Conservation (phyloP, 2,329 filamentous ascomycete species). For the Hypomyces rosellus region DNA sequence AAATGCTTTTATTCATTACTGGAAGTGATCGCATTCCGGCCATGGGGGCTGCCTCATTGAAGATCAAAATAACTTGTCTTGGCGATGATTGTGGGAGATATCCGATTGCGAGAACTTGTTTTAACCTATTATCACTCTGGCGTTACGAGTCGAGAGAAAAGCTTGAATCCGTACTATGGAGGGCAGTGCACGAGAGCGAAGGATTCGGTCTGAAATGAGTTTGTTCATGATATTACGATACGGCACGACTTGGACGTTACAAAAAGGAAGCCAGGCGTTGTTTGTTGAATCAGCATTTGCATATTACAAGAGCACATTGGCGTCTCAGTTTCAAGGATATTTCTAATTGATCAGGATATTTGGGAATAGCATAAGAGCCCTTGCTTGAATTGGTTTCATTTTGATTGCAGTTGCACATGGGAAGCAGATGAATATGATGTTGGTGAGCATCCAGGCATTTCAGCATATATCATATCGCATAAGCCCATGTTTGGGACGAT, state of each 20-base stretch:
- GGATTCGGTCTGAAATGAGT: constrained; percentile 82
- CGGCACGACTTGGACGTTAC: not conserved
- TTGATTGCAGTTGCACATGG: not conserved
- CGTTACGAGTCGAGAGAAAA: constrained; percentile 61
- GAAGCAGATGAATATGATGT: not conserved
- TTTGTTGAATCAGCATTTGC: not conserved
- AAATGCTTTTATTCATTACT: constrained; percentile 79
- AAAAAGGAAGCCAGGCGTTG: not conserved
- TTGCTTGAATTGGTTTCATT: not conserved
- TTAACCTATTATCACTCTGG: constrained; percentile 76
- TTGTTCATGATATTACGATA: not conserved
- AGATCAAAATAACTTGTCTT: constrained; percentile 69
- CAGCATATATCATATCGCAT: constrained; percentile 7
- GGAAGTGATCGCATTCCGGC: constrained; percentile 87
- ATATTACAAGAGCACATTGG: not conserved
- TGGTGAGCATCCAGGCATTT: not conserved
- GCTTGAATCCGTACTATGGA: constrained; percentile 70
- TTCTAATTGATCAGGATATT: constrained; percentile 2
- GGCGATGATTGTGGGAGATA: constrained; percentile 69
- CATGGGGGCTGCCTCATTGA: constrained; percentile 73
- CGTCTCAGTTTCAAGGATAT: not conserved
- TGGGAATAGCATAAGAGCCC: not conserved
- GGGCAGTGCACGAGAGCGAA: constrained; percentile 81
- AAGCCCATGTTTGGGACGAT: not conserved
- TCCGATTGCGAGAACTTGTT: constrained; percentile 84